Evolutionary conservation across 441 rosid species (phyloP).

Genomic region (Bruguiera hainesii): DNA sequence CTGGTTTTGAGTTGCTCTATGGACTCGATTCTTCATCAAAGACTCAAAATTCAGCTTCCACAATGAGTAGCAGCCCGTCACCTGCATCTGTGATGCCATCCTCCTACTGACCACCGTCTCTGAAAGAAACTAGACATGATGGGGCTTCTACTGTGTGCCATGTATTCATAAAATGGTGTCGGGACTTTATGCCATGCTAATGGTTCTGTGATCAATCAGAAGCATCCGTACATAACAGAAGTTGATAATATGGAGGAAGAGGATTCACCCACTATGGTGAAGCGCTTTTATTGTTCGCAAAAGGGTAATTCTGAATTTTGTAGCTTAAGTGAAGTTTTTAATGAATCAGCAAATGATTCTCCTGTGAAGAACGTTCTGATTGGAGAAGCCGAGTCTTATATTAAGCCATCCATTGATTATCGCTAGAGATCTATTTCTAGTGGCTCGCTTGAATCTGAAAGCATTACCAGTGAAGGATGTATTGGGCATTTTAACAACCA

Average conservation of each 20-base stretch:
- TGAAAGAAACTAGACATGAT: conserved; percentile 38
- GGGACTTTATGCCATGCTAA: conserved; percentile 23
- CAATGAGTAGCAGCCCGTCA: conserved; percentile 20
- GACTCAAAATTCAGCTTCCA: conserved; percentile 33
- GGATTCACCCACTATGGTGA: conserved; percentile 33
- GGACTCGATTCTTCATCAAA: conserved; percentile 55
- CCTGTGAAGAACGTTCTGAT: conserved; percentile 19
- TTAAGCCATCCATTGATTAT: conserved; percentile 34
- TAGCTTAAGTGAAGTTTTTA: conserved; percentile 25
- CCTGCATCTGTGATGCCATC: conserved; percentile 25
- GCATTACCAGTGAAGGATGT: conserved; percentile 27
- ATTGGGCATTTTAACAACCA: conserved; percentile 28
- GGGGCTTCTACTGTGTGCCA: conserved; percentile 24
- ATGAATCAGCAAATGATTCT: conserved; percentile 27
- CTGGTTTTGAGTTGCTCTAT: conserved; percentile 37
- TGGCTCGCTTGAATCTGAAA: conserved; percentile 40
- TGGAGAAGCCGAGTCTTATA: conserved; percentile 29
- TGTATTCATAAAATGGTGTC: conserved; percentile 17
- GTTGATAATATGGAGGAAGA: conserved; percentile 19
- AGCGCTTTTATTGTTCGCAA: conserved; percentile 25
- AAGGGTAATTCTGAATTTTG: conserved; percentile 27
- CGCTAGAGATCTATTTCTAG: conserved; percentile 33
- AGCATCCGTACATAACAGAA: conserved; percentile 23
- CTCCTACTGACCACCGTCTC: conserved; percentile 38
- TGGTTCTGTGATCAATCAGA: conserved; percentile 27